Evolutionary conservation across 164 flowering plant genomes (phyloP).

Genomic region (Cinnamomum micranthum): DNA sequence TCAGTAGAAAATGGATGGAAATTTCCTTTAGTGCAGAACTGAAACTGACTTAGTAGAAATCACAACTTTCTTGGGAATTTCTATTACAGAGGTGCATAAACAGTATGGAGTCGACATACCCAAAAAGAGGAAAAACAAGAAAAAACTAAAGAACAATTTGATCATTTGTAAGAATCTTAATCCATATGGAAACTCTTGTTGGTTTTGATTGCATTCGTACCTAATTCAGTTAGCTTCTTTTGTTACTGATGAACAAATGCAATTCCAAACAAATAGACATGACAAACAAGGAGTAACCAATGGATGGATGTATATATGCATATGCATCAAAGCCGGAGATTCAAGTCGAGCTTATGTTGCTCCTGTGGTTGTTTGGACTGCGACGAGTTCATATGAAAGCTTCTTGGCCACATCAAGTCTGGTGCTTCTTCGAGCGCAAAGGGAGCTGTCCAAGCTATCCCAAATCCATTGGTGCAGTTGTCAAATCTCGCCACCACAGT

Average conservation of each 20-base stretch:
- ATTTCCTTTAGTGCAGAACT: background rate
- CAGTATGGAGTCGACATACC: background rate
- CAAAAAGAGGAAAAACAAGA: too few species aligned
- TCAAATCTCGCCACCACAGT: conserved; percentile 34
- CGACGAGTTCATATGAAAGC: conserved; percentile 44
- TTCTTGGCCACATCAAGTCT: conserved; percentile 66
- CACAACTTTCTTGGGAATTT: too few species aligned
- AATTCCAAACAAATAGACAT: background rate
- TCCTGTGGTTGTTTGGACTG: conserved; percentile 31
- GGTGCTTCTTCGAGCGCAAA: conserved; percentile 32
- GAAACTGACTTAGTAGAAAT: background rate
- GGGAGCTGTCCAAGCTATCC: conserved; percentile 29
- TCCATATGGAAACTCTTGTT: background rate
- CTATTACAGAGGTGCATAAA: background rate
- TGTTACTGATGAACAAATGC: background rate
- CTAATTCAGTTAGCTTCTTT: conserved; percentile 4
- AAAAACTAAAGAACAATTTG: too few species aligned
- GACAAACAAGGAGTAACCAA: conserved; percentile 2
- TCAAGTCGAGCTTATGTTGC: conserved; percentile 44
- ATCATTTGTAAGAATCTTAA: background rate
- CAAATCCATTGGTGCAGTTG: conserved; percentile 26
- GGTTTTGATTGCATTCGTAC: background rate
- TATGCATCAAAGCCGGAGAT: conserved; percentile 45
- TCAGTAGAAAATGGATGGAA: background rate
- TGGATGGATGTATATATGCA: conserved; percentile 3